Conservation (phyloP, 768 basidiomycete genomes). For the Tricholoma hemisulphureum region DNA sequence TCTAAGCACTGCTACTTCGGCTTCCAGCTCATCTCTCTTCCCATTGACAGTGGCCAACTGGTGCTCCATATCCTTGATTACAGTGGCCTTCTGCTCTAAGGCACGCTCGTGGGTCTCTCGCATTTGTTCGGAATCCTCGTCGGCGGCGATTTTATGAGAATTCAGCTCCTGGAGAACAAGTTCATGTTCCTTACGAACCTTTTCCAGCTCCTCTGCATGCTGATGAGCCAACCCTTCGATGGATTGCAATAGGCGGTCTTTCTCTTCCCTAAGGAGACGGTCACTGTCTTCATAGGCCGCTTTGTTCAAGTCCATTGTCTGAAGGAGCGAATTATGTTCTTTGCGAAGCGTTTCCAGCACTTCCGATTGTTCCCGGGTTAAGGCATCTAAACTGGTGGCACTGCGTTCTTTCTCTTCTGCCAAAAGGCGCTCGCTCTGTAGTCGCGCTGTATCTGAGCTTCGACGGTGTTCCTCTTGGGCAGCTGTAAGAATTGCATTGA, state of each 20-base stretch:
- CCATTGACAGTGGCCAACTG: conserved; percentile 46
- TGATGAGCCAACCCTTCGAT: conserved; percentile 49
- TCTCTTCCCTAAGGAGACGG: conserved; percentile 45
- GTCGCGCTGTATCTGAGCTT: conserved; percentile 35
- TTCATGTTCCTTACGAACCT: conserved; percentile 49
- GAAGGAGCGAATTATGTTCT: conserved; percentile 47
- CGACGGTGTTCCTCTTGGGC: conserved; percentile 36
- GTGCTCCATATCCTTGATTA: conserved; percentile 48
- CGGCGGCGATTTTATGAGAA: conserved; percentile 51
- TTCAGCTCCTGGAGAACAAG: conserved; percentile 58
- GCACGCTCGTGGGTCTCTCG: conserved; percentile 44
- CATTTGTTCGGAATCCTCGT: conserved; percentile 49
- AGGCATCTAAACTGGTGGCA: conserved; percentile 43
- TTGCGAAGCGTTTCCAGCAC: conserved; percentile 47
- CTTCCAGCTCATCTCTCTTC: conserved; percentile 44
- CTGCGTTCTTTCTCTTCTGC: conserved; percentile 49
- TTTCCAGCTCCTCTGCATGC: conserved; percentile 48
- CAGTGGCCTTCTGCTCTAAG: conserved; percentile 48
- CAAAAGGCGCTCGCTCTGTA: conserved; percentile 37
- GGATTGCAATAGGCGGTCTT: conserved; percentile 39
- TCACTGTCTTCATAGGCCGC: conserved; percentile 45
- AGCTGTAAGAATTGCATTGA: conserved; percentile 39
- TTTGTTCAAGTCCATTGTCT: conserved; percentile 65
- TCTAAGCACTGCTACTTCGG: conserved; percentile 50
- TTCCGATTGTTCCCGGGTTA: conserved; percentile 47